Base-by-base conservation (phyloP, 768 basidiomycete genomes). In the Holtermannia corniformis region DNA sequence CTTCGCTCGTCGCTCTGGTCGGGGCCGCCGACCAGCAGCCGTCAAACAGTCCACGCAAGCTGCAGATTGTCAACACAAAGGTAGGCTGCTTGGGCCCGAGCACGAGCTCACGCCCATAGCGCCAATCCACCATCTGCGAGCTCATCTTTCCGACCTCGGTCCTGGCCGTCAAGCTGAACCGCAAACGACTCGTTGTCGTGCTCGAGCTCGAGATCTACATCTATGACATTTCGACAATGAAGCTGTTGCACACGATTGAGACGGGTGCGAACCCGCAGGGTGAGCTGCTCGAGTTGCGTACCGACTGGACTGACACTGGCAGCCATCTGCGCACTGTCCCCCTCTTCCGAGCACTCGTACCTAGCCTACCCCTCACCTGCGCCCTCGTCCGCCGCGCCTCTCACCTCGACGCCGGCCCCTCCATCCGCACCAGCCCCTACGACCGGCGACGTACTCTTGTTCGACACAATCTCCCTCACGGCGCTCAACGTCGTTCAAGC, bases 21-120 rank as follows among this genome's bases (percentile, higher is more conserved):
- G 95, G 95, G 5, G 89, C 90, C 2, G 90, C 90, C 13, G 91
- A 95, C 19, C 65, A 61, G 75, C 85, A 89, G 44, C 87, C 90
- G 1, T 80, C 83, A 49, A 86, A 86, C 28, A 89, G 86, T 73
- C 92, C 92, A 7, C 78, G 95, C 20, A 88, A 93, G 66, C 75
- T 99, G 48, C 92, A 95, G 75, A 99, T 99, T 45, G 90, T 97
- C 46, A 99, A 99, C 70, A 99, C 95, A 13, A 99, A 99, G 80
- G 92, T 89, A 49, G 41, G 80, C 58, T n/a, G n/a, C n/a, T n/a
- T n/a, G n/a, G n/a, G n/a, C n/a, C n/a, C 45, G 3, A 7, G 11
- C 27, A 14, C 28, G 16, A 7, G 5, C 42, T 14, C 28, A 24
- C 46, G 45, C 23, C 10, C 4, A 5, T 65, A 93, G 88, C 84